Percentiles rank a stretch among this genome's conserved stretches.
phyloP scores from a whole-genome alignment of 2,329 filamentous ascomycete genomes.

The Graphilbum sp. region DNA sequence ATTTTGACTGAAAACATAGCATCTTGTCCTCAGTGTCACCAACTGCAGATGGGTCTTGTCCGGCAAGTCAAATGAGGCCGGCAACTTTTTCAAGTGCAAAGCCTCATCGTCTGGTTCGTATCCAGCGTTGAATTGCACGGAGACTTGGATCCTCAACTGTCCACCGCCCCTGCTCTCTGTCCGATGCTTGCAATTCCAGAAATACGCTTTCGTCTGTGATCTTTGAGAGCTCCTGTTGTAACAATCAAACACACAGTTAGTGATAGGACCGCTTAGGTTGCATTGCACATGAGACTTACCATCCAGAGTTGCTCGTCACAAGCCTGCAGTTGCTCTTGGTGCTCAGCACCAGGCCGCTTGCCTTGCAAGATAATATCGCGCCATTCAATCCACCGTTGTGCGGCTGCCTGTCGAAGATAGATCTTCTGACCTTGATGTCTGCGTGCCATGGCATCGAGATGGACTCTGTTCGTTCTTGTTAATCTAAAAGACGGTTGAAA shows the following conservation, averaged over 20 bases:
- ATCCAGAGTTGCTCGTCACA: constrained; percentile 39
- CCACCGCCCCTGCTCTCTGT: constrained; percentile 42
- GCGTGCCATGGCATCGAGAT: constrained; percentile 42
- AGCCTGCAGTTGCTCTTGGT: constrained; percentile 31
- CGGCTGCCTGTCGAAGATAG: constrained; percentile 42
- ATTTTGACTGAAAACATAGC: too few relatives aligned
- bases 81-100: too few relatives aligned
- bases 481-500: too few relatives aligned
- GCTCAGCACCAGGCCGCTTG: constrained; percentile 26
- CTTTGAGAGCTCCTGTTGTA: constrained; percentile 30
- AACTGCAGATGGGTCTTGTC: too few relatives aligned
- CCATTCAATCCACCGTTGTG: constrained; percentile 41
- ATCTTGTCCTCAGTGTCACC: too few relatives aligned
- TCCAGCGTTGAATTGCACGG: constrained; percentile 40
- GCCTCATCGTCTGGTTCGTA: constrained; percentile 24
- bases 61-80: too few relatives aligned
- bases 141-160: constrained; percentile 44
- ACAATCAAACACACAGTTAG: not conserved
- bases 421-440: constrained; percentile 51
- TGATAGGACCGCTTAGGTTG: not conserved
- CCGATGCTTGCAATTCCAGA: constrained; percentile 33
- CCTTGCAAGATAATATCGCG: constrained; percentile 37
- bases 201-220: constrained; percentile 46
- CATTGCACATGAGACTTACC: constrained; percentile 29
- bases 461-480: constrained; percentile 33